Evolutionary conservation across 306 rosid genomes (phyloP), one percentile per base, ranked within the genome.

Genomic region (Corylus americana): DNA sequence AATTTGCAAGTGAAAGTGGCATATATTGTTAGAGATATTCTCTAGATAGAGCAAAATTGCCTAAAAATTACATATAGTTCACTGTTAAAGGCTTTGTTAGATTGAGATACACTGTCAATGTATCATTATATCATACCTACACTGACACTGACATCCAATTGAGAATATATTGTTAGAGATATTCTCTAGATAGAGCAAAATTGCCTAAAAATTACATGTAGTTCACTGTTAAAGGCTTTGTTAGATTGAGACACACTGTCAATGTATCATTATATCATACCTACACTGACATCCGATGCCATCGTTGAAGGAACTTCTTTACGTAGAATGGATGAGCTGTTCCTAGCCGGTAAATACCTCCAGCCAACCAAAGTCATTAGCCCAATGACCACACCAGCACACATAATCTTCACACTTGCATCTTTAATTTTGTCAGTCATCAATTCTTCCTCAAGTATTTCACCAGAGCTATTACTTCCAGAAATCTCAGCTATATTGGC

Each of bases 311-410:
- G 82, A 83, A 81, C 55, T 71, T 79, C 84, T 71, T 87, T 87
- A 37, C 71, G 87, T 31, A 49, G 77, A 58, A 73, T 49, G 57
- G 95, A 82, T 2, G 83, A 71, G 78, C 84, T 74, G 74, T 55
- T 84, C 87, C 90, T 88, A 61, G 88, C 27, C 50, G 96, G 94
- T 86, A 95, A 55, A 75, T 77, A 78, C 86, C 89, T 93, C 84
- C 93, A 81, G 79, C 97, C 97, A 79, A 78, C 89, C 51, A 86
- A 79, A 81, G 96, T 95, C 83, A 88, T 72, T 1, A 95, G 85
- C 79, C 99, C 98, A 84, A 91, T 87, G 79, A 89, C 93, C 75
- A 84, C 92, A 82, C 97, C 97, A 71, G 98, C 98, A 79, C 92
- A 91, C 93, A 89, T 91, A 79, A 95, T 86, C 88, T 89, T 89